Conservation (phyloP, 805 yeast species). For the Starmerella apicola region DNA sequence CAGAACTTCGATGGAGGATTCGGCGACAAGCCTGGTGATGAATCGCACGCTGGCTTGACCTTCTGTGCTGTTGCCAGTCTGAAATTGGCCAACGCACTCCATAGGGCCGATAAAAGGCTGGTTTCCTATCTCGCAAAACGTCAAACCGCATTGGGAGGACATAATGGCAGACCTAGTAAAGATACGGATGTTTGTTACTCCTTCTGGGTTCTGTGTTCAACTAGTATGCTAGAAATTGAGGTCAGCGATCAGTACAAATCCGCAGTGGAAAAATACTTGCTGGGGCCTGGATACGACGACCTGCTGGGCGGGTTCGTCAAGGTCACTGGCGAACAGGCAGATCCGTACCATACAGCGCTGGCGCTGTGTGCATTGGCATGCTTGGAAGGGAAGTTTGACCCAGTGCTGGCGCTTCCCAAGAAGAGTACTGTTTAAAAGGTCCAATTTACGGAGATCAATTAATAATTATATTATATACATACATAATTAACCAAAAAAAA, state of each 20-base stretch:
- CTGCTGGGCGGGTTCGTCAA: slow-evolving; percentile 71
- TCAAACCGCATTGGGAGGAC: slow-evolving; percentile 43
- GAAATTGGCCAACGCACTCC: slow-evolving; percentile 27
- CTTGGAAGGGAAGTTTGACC: slow-evolving; percentile 22
- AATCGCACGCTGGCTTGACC: slow-evolving; percentile 78
- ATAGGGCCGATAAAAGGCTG: neutral
- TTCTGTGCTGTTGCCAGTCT: slow-evolving; percentile 69
- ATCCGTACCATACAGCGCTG: slow-evolving; percentile 50
- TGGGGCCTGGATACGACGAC: slow-evolving; percentile 45
- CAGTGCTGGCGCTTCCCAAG: slow-evolving; percentile 22
- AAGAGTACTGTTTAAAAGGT: no score
- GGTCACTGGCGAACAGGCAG: slow-evolving; percentile 42
- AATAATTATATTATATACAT: no score
- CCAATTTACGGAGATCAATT: no score
- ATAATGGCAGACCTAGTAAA: slow-evolving; percentile 80
- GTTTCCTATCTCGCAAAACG: slow-evolving; percentile 10
- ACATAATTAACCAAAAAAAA: neutral
- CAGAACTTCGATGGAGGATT: slow-evolving; percentile 57
- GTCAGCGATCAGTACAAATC: slow-evolving; percentile 7
- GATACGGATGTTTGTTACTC: slow-evolving; percentile 77
- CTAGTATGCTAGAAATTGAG: slow-evolving; percentile 33
- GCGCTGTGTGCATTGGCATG: slow-evolving; percentile 40
- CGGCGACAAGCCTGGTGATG: slow-evolving; percentile 38
- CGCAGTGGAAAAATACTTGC: slow-evolving; percentile 34
- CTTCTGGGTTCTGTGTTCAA: slow-evolving; percentile 65